A percentile compares a stretch with the other conserved stretches of the same genome.
These are phyloP conservation scores for Sphaerosporella brunnea DNA, from an alignment of 495 filamentous ascomycete genomes.

Conservation along the genomic window DNA sequence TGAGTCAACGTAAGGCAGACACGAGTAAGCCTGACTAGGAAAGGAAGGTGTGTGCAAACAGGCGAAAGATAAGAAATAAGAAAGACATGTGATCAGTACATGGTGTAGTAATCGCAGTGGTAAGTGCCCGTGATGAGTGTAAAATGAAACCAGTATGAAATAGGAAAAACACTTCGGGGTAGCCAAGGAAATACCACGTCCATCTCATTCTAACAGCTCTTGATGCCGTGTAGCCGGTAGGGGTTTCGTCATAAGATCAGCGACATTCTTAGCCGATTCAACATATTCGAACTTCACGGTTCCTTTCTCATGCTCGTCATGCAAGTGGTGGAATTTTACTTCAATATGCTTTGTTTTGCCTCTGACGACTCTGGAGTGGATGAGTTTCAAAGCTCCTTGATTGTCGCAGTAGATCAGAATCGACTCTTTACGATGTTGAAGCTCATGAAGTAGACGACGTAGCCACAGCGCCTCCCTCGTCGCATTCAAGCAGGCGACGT, in stretches of 20 bases:
- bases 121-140: no score
- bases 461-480: not conserved
- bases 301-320: not conserved
- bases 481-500: constrained; percentile 4
- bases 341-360: not conserved
- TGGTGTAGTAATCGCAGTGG: no score
- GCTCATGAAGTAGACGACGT: not conserved
- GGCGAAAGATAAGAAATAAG: no score
- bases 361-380: not conserved
- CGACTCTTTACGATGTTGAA: not conserved
- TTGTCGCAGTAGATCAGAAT: not conserved
- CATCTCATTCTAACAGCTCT: no score
- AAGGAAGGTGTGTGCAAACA: no score
- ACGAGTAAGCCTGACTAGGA: no score
- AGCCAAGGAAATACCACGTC: no score
- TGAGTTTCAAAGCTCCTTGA: not conserved
- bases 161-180: no score
- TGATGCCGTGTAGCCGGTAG: no score
- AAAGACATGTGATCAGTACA: no score
- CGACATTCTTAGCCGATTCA: not conserved
- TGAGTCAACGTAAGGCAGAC: no score
- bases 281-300: not conserved
- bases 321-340: not conserved
- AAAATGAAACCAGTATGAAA: no score
- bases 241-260: constrained; percentile 1